Evolutionary conservation across 129 eudicot species (phyloP).

Genomic region (Tagetes patula): DNA sequence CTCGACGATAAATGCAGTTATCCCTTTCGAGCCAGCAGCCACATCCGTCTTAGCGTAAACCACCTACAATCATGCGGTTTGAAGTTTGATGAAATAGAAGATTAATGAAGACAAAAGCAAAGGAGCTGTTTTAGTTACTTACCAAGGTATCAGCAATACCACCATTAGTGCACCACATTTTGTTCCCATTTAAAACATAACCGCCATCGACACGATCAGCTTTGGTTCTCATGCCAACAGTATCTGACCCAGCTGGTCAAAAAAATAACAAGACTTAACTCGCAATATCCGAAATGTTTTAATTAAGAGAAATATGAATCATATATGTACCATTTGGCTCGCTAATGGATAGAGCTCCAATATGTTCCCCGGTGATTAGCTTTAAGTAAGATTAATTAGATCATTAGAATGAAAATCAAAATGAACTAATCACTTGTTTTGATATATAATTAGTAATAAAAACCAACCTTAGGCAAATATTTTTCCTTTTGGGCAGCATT

Average conservation of each 20-base stretch:
- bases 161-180: constrained; percentile 99
- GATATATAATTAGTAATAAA: constrained; percentile 1
- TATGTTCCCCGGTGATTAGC: constrained; percentile 95
- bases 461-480: constrained; percentile 81
- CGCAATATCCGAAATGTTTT: neutral
- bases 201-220: constrained; percentile 96
- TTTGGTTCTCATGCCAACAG: constrained; percentile 93
- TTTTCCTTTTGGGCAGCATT: constrained; percentile 78
- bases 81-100: too few relatives aligned
- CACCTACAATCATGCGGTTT: constrained; percentile 37
- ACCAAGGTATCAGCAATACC: constrained; percentile 94
- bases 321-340: constrained; percentile 77
- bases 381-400: constrained; percentile 35
- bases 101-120: too few relatives aligned
- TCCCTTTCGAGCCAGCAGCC: constrained; percentile 81
- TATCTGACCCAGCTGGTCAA: constrained; percentile 91
- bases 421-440: too few relatives aligned
- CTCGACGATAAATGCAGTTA: constrained; percentile 88
- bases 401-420: neutral
- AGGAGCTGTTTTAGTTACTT: neutral
- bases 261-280: constrained; percentile 3
- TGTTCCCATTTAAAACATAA: constrained; percentile 83
- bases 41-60: constrained; percentile 88
- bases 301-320: constrained; percentile 9
- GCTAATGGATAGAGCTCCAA: constrained; percentile 99